These are phyloP conservation scores for Bruguiera sexangula DNA, from an alignment of 345 rosid genomes.

Conservation along the genomic window DNA sequence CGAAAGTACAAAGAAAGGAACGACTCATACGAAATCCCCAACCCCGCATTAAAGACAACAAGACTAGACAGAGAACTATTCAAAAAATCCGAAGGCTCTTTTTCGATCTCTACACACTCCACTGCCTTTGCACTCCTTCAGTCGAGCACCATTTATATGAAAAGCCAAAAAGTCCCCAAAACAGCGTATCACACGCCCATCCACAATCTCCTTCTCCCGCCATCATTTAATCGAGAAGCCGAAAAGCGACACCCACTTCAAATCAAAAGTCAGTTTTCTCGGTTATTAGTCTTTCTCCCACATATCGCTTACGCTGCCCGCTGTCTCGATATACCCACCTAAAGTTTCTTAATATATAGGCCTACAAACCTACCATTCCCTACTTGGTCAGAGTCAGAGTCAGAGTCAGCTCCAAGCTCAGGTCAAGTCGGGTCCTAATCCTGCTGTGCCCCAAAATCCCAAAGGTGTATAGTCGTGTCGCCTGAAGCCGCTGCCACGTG, in stretches of 20 bases:
- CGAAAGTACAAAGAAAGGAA: neutral
- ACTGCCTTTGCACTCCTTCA: too few relatives aligned
- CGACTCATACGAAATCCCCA: neutral
- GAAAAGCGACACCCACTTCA: too few relatives aligned
- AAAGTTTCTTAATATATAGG: neutral
- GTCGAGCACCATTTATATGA: too few relatives aligned
- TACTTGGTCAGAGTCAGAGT: neutral
- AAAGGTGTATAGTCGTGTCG: slow-evolving; percentile 54
- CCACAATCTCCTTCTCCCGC: neutral
- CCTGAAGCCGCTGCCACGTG: slow-evolving; percentile 67
- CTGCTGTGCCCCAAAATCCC: slow-evolving; percentile 80
- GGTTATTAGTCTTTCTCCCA: neutral
- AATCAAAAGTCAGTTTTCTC: neutral
- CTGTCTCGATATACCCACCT: too few relatives aligned
- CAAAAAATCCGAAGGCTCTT: too few relatives aligned
- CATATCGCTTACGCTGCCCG: too few relatives aligned
- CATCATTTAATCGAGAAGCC: neutral
- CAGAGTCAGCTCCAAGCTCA: too few relatives aligned
- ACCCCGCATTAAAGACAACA: neutral
- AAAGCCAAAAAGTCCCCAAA: slow-evolving; percentile 15
- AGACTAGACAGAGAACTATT: too few relatives aligned
- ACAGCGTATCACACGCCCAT: slow-evolving; percentile 22
- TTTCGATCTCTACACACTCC: too few relatives aligned
- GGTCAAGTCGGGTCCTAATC: too few relatives aligned
- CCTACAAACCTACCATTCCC: neutral